Percentiles rank a stretch among this genome's conserved stretches.
phyloP scores from a whole-genome alignment of 176 grass and related monocot genomes.

The Raddia guianensis region DNA sequence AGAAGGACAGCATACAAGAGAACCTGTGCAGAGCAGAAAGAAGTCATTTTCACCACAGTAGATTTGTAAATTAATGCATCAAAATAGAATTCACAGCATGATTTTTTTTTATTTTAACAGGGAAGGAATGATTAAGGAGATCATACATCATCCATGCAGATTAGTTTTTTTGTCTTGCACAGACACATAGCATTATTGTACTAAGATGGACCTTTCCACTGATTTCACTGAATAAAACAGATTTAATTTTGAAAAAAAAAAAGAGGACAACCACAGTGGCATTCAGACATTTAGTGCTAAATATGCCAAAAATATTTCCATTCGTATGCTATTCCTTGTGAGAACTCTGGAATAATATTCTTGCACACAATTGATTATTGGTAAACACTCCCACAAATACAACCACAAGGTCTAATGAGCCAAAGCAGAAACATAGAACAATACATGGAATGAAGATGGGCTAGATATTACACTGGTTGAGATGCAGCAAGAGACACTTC shows the following conservation, averaged over 20 bases:
- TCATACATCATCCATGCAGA: neutral
- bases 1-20: conserved; percentile 76
- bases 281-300: neutral
- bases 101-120: conserved; percentile 11
- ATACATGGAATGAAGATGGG: conserved; percentile 34
- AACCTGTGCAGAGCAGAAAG: conserved; percentile 57
- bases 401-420: conserved; percentile 26
- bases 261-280: neutral
- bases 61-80: neutral
- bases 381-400: conserved; percentile 31
- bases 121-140: neutral
- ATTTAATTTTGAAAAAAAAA: neutral
- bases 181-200: neutral
- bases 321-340: neutral
- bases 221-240: neutral
- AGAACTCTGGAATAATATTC: conserved; percentile 19
- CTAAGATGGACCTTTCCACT: neutral
- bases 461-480: conserved; percentile 93
- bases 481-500: conserved; percentile 90
- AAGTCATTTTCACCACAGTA: neutral
- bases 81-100: conserved; percentile 2
- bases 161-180: neutral
- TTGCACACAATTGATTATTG: neutral
- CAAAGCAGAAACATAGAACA: conserved; percentile 31
- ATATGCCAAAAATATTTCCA: conserved; percentile 5